Percentiles rank a stretch among this genome's conserved stretches.
phyloP scores from a whole-genome alignment of 768 basidiomycete species.

The Ephemerocybe angulata region DNA sequence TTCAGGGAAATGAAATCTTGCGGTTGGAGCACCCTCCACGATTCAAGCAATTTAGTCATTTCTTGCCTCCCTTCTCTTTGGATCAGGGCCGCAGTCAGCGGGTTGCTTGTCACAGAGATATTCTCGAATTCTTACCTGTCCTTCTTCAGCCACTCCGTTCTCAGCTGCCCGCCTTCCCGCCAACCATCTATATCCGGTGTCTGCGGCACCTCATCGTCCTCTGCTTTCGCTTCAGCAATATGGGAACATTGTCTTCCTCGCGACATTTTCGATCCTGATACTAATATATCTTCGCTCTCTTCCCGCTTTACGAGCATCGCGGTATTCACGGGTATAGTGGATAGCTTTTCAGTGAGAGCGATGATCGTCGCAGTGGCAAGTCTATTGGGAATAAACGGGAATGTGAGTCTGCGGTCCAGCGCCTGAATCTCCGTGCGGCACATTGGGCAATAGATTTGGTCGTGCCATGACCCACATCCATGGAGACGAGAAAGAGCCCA shows the following conservation, averaged over 20 bases:
- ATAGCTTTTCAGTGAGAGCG: slow-evolving; percentile 50
- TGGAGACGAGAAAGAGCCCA: slow-evolving; percentile 71
- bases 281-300: slow-evolving; percentile 36
- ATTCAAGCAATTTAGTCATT: slow-evolving; percentile 45
- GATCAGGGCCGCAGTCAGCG: slow-evolving; percentile 9
- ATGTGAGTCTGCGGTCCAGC: slow-evolving; percentile 46
- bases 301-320: slow-evolving; percentile 39
- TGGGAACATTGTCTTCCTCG: slow-evolving; percentile 30
- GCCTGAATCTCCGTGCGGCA: slow-evolving; percentile 56
- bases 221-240: slow-evolving; percentile 36
- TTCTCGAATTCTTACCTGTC: slow-evolving; percentile 38
- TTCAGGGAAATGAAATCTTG: slow-evolving; percentile 55
- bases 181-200: slow-evolving; percentile 42
- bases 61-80: slow-evolving; percentile 53
- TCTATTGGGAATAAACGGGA: slow-evolving; percentile 65
- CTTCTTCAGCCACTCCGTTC: slow-evolving; percentile 57
- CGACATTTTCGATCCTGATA: slow-evolving; percentile 31
- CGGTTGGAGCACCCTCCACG: slow-evolving; percentile 48
- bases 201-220: slow-evolving; percentile 27
- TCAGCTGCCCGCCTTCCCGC: slow-evolving; percentile 47
- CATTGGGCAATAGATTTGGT: slow-evolving; percentile 63
- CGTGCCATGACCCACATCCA: slow-evolving; percentile 65
- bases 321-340: slow-evolving; percentile 29
- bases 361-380: slow-evolving; percentile 49
- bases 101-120: background rate